Base-by-base conservation (phyloP, 768 basidiomycete species). In the Leccinum truebloodii region DNA sequence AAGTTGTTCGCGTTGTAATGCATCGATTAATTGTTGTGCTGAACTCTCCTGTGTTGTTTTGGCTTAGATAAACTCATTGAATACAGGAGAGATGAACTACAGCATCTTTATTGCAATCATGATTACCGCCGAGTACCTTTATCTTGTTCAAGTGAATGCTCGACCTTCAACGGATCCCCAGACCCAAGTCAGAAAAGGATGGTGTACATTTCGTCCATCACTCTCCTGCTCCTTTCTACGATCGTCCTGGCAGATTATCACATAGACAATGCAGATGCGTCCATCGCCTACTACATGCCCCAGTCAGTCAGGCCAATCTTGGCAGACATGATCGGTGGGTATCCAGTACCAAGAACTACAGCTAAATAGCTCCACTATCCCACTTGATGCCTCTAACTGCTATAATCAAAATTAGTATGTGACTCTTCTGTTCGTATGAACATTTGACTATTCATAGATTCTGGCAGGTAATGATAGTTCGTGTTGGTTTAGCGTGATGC, bases 351-450 rank as follows among this genome's bases (percentile, higher is more conserved):
- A 28, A 12, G 44, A 44, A 20, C 34, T 70, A 13, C 12, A 26
- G 2, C 14, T 68, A 16, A 57, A 16, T 32, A 67, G 63, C n/a
- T 62, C 63, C 35, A 67, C 63, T 2, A 61, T 69, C 46, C 2
- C 26, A 22, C 52, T 71, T 28, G 58, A 65, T 54, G 37, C 67
- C 4, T 65, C 65, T 0, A 14, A 61, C 3, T 70, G 69, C 50
- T 71, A 62, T 18, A 41, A 71, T 46, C 37, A 67, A 34, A 69
- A 71, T 46, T 70, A 72, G 70, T 72, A 53, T 14, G 70, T 63
- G 24, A 8, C 18, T 16, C 7, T 5, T 51, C 44, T 37, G 10
- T 37, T 37, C 37, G 37, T 37, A 37, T 37, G 37, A 37, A 37
- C 16, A 37, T 37, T 37, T 3, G 16, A 7, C 35, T 35, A 35